Conservation (phyloP, 2,329 filamentous ascomycete species). For the Phaeoacremonium minimum region DNA sequence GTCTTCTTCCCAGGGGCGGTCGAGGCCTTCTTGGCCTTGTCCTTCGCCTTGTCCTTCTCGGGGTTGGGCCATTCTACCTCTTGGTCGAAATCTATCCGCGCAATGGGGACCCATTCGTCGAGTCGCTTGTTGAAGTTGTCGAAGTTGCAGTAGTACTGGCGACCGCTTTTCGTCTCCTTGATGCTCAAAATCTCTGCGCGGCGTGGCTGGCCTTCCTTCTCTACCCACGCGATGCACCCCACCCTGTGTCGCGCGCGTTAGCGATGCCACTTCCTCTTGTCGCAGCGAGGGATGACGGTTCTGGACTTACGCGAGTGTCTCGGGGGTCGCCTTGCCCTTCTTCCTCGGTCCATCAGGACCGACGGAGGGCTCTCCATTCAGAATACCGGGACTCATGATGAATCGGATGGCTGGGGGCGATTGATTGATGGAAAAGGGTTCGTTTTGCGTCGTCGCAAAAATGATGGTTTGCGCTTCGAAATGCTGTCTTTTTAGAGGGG, state of each 20-base stretch:
- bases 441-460: constrained; percentile 2
- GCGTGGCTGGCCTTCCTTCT: constrained; percentile 74
- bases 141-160: constrained; percentile 94
- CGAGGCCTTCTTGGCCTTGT: constrained; percentile 69
- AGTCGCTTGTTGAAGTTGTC: constrained; percentile 92
- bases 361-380: constrained; percentile 47
- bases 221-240: constrained; percentile 58
- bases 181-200: constrained; percentile 97
- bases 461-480: constrained; percentile 1
- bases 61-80: constrained; percentile 96
- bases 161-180: constrained; percentile 80
- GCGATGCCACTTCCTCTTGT: not conserved
- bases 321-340: constrained; percentile 79
- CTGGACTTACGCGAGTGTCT: constrained; percentile 67
- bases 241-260: constrained; percentile 23
- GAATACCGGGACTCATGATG: constrained; percentile 51
- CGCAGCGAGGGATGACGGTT: not conserved
- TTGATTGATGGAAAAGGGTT: constrained; percentile 11
- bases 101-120: constrained; percentile 81
- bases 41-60: constrained; percentile 78
- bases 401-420: constrained; percentile 14
- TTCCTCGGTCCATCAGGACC: constrained; percentile 56
- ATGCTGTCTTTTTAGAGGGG: constrained; percentile 2
- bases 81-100: constrained; percentile 78
- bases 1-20: constrained; percentile 53